Evolutionary conservation across 352 stramenopile species (phyloP).

Genomic region (Blastocystis hominis): DNA sequence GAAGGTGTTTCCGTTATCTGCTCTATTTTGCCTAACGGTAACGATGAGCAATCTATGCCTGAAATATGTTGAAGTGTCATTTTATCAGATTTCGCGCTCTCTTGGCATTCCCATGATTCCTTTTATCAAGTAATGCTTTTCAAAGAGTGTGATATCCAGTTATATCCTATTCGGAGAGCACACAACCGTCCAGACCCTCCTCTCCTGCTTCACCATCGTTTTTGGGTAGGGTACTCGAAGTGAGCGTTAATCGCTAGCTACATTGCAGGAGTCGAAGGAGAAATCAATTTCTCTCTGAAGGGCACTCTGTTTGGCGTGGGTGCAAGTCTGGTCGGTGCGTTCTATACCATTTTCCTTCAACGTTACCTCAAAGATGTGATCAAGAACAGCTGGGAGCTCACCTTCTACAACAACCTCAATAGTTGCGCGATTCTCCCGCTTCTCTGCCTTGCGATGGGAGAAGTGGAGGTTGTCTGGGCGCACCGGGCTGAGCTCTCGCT

Average conservation of each 20-base stretch:
- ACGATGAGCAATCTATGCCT: constrained; percentile 53
- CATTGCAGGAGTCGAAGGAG: constrained; percentile 36
- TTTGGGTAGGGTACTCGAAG: background rate
- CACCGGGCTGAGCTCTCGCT: background rate
- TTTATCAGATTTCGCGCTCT: constrained; percentile 49
- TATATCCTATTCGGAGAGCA: constrained; percentile 39
- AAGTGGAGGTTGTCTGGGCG: background rate
- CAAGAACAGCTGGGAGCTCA: constrained; percentile 22
- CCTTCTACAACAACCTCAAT: constrained; percentile 52
- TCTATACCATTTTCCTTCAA: constrained; percentile 44
- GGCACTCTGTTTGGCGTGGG: constrained; percentile 42
- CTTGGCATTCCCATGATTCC: constrained; percentile 52
- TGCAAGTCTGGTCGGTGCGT: constrained; percentile 11
- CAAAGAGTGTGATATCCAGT: background rate
- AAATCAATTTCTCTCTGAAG: constrained; percentile 35
- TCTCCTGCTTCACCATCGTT: constrained; percentile 36
- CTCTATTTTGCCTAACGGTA: constrained; percentile 35
- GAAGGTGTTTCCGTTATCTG: constrained; percentile 23
- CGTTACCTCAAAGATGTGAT: constrained; percentile 1
- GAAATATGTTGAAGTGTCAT: constrained; percentile 56
- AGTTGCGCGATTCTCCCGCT: constrained; percentile 25
- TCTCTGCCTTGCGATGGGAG: background rate
- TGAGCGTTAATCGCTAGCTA: background rate
- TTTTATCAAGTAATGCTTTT: constrained; percentile 11
- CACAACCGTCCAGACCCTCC: background rate